Percentiles rank a stretch among this genome's conserved stretches.
Conservation (phyloP, 441 rosid genomes). For the Erodium trifolium region DNA sequence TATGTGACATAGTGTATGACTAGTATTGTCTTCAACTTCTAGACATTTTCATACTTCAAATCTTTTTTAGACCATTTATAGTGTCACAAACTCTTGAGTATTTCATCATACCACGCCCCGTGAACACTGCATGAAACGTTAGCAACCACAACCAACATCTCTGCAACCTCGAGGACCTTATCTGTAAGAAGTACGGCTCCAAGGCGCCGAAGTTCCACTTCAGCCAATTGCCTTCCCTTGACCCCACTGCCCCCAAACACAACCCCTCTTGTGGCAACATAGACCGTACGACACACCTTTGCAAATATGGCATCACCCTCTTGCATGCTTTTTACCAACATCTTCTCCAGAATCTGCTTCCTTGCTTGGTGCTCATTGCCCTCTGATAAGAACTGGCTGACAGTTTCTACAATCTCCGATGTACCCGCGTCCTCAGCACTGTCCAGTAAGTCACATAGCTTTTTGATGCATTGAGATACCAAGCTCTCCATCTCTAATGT, state of each 20-base stretch:
- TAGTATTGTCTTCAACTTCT: too few relatives aligned
- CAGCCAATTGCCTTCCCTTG: constrained; percentile 47
- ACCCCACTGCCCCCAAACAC: constrained; percentile 55
- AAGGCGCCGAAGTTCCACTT: constrained; percentile 51
- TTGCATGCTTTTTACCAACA: constrained; percentile 66
- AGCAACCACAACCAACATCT: constrained; percentile 56
- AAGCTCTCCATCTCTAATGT: constrained; percentile 48
- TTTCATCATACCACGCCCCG: constrained; percentile 51
- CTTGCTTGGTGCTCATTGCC: constrained; percentile 33
- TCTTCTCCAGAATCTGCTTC: constrained; percentile 58
- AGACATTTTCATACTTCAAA: too few relatives aligned
- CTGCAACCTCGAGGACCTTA: constrained; percentile 55
- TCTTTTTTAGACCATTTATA: too few relatives aligned
- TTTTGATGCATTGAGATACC: constrained; percentile 33
- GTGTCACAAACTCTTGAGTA: not conserved
- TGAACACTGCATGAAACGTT: constrained; percentile 52
- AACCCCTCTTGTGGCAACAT: constrained; percentile 60
- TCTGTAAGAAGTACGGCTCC: constrained; percentile 47
- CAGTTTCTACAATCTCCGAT: constrained; percentile 47
- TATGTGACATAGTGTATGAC: too few relatives aligned
- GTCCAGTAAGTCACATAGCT: constrained; percentile 45
- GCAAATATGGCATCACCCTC: constrained; percentile 74
- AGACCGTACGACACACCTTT: constrained; percentile 60
- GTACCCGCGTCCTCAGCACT: constrained; percentile 43
- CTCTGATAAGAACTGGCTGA: constrained; percentile 30